Base-by-base conservation (phyloP, 2,329 filamentous ascomycete genomes). In the Stagonosporopsis chrysanthemi region DNA sequence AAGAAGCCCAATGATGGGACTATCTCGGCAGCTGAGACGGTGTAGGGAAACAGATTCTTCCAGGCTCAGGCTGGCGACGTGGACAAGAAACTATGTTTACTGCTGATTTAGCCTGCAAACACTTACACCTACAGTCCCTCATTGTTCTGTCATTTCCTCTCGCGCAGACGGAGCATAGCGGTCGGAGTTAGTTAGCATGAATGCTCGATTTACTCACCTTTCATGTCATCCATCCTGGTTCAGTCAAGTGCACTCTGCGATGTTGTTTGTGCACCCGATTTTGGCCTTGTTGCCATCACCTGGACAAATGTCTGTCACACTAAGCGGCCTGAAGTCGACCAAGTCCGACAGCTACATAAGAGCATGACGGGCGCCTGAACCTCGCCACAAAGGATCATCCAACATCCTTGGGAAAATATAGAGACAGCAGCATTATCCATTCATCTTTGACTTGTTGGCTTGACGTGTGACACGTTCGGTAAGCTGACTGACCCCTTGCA, bases 1-100 rank as follows among this genome's bases (percentile, higher is more conserved):
- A 56, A 52, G 47, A 39, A 51, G 31, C 42, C 50, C 15, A 17
- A 40, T n/a, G 50, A 52, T 23, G 50, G 42, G 7, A 40, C 35
- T 15, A 17, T 40, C 14, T 52, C 50, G 12, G 35, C 50, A 11
- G 50, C 41, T 15, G 50, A 52, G 35, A 52, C 50, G 19, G 33
- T 26, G 0, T 46, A 46, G 26, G 5, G 17, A 9, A 29, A 3
- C n/a, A 9, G 4, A 9, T 12, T 22, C 8, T 35, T 29, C 17
- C 41, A 7, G 1, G 28, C 45, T 40, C n/a, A 28, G 24, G 2
- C 15, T 24, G 15, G 12, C 6, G 15, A 40, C n/a, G 15, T 40
- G 9, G 38, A 15, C 12, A 6, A 24, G 22, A n/a, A 5, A 7
- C 12, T 22, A 17, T 22, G 14, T 11, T 39, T 39, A 3, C 36